Evolutionary conservation across 73 alveolate genomes (phyloP).

Genomic region (Blepharisma stoltei): DNA sequence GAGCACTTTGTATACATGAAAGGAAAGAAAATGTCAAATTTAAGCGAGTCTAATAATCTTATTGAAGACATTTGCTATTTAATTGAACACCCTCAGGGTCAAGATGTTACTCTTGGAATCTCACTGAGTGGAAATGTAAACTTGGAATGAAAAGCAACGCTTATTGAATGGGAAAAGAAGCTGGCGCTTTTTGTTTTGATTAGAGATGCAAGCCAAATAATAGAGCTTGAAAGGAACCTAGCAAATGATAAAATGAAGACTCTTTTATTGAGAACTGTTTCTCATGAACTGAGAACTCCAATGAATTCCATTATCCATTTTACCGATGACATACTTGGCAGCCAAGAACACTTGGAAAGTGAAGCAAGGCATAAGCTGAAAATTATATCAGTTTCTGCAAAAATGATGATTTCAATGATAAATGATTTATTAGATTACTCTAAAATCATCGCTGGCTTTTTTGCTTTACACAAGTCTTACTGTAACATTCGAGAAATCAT

Average conservation of each 20-base stretch:
- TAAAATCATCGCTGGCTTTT: conserved; percentile 2
- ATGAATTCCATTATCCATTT: background rate
- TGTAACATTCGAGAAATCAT: background rate
- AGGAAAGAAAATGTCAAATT: too few species aligned
- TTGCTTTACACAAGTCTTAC: background rate
- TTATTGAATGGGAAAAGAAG: background rate
- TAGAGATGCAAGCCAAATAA: background rate
- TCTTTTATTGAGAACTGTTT: conserved; percentile 3
- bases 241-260: background rate
- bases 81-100: background rate
- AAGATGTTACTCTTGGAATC: background rate
- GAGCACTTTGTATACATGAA: too few species aligned
- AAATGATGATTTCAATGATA: background rate
- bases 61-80: background rate
- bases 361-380: background rate
- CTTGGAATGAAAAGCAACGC: background rate
- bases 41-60: background rate
- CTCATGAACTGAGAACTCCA: conserved; percentile 31
- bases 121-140: background rate
- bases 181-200: background rate
- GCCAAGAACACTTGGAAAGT: background rate
- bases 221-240: background rate
- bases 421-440: conserved; percentile 27
- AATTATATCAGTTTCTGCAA: background rate
- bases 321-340: background rate